A percentile compares a stretch with the other conserved stretches of the same genome.
These are phyloP conservation scores for Aspergillus versicolor DNA, from an alignment of 2,329 filamentous ascomycete genomes.

Conservation along the genomic window DNA sequence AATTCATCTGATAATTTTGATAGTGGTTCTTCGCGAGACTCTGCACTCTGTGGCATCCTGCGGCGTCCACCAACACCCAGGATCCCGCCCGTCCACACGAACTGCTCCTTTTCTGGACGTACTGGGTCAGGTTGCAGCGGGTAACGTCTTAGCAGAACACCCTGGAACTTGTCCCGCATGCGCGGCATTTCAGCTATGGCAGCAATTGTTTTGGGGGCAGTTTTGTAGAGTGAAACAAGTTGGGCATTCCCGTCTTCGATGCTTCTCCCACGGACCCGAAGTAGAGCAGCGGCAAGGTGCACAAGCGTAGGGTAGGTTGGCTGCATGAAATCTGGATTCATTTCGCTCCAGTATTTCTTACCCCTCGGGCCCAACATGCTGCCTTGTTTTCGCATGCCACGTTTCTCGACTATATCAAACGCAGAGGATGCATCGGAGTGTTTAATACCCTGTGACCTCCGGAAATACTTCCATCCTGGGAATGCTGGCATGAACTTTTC, in stretches of 20 bases:
- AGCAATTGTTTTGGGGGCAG: slow-evolving; percentile 38
- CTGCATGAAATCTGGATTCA: slow-evolving; percentile 41
- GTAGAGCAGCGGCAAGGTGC: slow-evolving; percentile 42
- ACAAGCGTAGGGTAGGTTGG: slow-evolving; percentile 47
- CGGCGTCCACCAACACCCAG: slow-evolving; percentile 28
- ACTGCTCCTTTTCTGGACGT: slow-evolving; percentile 17
- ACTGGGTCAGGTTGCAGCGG: slow-evolving; percentile 24
- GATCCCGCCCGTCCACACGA: slow-evolving; percentile 38
- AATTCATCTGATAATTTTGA: neutral
- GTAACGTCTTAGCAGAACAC: slow-evolving; percentile 37
- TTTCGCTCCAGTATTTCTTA: slow-evolving; percentile 34
- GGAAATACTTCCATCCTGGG: slow-evolving; percentile 64
- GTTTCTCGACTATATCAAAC: slow-evolving; percentile 34
- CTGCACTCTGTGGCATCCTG: slow-evolving; percentile 11
- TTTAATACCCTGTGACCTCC: slow-evolving; percentile 32
- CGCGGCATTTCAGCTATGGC: slow-evolving; percentile 40
- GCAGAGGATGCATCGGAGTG: slow-evolving; percentile 28
- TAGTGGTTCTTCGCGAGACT: slow-evolving; percentile 2
- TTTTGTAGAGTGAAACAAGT: slow-evolving; percentile 26
- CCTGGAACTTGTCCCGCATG: slow-evolving; percentile 42
- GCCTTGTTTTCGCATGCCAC: slow-evolving; percentile 19
- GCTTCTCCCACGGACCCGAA: slow-evolving; percentile 36
- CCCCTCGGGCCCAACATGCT: slow-evolving; percentile 32
- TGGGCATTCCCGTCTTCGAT: slow-evolving; percentile 33
- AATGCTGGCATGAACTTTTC: slow-evolving; percentile 74